Evolutionary conservation across 2,329 filamentous ascomycete species (phyloP).

Genomic region (Apiospora saccharicola): DNA sequence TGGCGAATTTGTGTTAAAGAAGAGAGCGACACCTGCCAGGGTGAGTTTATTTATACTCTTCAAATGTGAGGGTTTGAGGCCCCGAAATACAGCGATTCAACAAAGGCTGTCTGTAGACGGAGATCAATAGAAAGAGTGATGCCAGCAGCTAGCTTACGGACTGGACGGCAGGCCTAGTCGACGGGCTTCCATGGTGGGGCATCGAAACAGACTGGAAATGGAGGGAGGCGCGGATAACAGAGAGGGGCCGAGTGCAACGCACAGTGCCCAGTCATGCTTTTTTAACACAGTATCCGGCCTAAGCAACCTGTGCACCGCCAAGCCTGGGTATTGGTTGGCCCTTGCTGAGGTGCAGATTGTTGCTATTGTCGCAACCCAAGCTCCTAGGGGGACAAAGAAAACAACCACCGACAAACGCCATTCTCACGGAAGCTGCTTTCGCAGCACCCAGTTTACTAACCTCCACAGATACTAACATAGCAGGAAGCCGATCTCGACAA

Average conservation of each 20-base stretch:
- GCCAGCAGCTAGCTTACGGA: constrained; percentile 10
- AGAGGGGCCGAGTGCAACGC: background rate
- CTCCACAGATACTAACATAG: constrained; percentile 32
- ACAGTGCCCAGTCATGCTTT: background rate
- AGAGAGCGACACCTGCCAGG: constrained; percentile 23
- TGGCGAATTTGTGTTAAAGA: constrained; percentile 29
- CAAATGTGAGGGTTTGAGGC: background rate
- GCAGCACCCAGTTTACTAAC: constrained; percentile 29
- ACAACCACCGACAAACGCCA: background rate
- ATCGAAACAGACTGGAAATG: background rate
- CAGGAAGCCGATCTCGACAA: constrained; percentile 23
- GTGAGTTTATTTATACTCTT: constrained; percentile 10
- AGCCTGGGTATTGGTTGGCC: background rate
- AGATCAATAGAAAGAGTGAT: background rate
- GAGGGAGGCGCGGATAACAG: background rate
- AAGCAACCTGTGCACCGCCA: constrained; percentile 9
- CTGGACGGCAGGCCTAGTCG: constrained; percentile 17
- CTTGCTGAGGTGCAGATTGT: constrained; percentile 6
- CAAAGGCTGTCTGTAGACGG: constrained; percentile 19
- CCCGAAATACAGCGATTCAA: constrained; percentile 23
- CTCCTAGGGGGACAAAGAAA: background rate
- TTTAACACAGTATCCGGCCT: background rate
- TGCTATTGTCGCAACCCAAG: constrained; percentile 12
- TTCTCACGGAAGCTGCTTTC: constrained; percentile 29
- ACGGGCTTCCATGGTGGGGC: constrained; percentile 19